Evolutionary conservation across 2,329 filamentous ascomycete genomes (phyloP), one percentile per base, ranked within the genome.

Genomic region (Cladophialophora exuberans): DNA sequence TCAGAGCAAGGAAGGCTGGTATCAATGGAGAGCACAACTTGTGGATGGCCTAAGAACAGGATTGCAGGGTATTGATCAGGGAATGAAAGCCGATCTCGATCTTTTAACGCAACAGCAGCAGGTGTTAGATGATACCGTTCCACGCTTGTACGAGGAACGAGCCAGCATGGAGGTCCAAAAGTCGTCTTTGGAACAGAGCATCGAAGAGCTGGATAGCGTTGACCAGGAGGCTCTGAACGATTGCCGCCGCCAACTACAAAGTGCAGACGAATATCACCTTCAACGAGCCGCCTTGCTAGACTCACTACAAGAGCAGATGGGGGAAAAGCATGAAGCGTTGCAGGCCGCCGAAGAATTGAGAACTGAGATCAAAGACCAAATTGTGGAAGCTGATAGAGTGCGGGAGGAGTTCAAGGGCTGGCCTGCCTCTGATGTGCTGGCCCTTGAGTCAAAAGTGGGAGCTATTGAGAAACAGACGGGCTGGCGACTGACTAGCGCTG

Each of bases 1-100:
- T 11, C 78, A 92, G 47, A 97, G 93, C 75, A 97, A 97, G 69
- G 90, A 90, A 54, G 92, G 94, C 78, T 99, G 94, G 94, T 99
- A 99, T 70, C 88, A 93, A 67, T 99, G 94, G 94, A 87, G 94
- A 35, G 93, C 89, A 80, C 93, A 94, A 66, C 81, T 97, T 20
- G 85, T 89, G 25, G 81, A 91, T 52, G 88, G 90, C 15, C 80
- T 99, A 31, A 91, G 88, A 67, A 86, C 90, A 64, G 92, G 89
- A 3, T 81, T 97, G 2, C 72, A 88, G 51, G 85, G 83, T 57
- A 94, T 92, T 54, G 79, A 83, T 1, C 83, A 88, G 53, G 90
- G 87, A 17, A 90, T 99, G 83, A 81, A 84, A 42, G 75, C 76
- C 1, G 94, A 99, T 63, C 84, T 89, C 48, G 76, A 81, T 51